Percentiles rank a stretch among this genome's conserved stretches.
These are phyloP conservation scores for Skeletonema potamos DNA, from an alignment of 108 stramenopile species.

Conservation along the genomic window DNA sequence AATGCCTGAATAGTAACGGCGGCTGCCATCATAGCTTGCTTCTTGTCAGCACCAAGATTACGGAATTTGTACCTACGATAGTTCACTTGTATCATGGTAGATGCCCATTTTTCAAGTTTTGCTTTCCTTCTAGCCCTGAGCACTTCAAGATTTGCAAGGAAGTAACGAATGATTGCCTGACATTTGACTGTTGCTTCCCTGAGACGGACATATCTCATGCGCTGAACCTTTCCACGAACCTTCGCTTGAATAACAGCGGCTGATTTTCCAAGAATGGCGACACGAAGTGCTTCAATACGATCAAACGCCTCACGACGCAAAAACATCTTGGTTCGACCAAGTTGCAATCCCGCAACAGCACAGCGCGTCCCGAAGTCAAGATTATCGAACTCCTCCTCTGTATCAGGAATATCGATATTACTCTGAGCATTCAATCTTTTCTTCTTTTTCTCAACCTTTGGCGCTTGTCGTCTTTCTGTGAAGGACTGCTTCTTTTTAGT, in stretches of 20 bases:
- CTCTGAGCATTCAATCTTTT: conserved; percentile 43
- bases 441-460: conserved; percentile 23
- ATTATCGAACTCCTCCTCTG: conserved; percentile 28
- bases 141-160: conserved; percentile 44
- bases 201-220: conserved; percentile 42
- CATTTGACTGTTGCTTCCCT: conserved; percentile 46
- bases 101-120: conserved; percentile 33
- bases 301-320: conserved; percentile 60
- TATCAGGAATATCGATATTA: conserved; percentile 45
- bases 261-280: conserved; percentile 32
- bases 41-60: conserved; percentile 35
- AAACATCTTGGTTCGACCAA: conserved; percentile 64
- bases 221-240: conserved; percentile 38
- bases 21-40: conserved; percentile 37
- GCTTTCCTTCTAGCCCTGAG: conserved; percentile 20
- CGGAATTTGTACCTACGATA: conserved; percentile 44
- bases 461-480: not conserved
- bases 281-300: conserved; percentile 46
- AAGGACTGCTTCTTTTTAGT: conserved; percentile 2
- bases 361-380: conserved; percentile 49
- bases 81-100: conserved; percentile 39
- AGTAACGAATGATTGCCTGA: conserved; percentile 39
- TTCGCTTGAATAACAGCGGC: conserved; percentile 51
- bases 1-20: conserved; percentile 63
- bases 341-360: conserved; percentile 50